These are phyloP conservation scores for Fusarium redolens DNA, from an alignment of 2,329 filamentous ascomycete species.

Conservation along the genomic window DNA sequence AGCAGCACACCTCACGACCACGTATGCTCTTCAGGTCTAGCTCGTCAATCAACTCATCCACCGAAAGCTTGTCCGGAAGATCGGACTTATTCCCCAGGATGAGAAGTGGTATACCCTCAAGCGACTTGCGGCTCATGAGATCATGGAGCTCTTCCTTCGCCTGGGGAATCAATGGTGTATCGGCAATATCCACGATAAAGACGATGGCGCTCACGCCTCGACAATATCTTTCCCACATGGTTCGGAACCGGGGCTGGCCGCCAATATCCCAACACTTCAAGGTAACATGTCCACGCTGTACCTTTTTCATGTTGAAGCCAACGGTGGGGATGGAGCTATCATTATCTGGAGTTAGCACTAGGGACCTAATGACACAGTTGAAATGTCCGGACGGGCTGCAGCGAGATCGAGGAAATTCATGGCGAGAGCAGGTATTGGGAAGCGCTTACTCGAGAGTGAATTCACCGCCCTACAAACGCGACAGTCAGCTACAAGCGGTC, in stretches of 20 bases:
- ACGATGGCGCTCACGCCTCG: slow-evolving; percentile 97
- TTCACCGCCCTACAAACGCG: slow-evolving; percentile 81
- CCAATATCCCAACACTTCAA: slow-evolving; percentile 99
- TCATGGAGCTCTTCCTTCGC: slow-evolving; percentile 94
- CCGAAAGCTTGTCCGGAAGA: slow-evolving; percentile 86
- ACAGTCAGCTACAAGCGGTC: slow-evolving; percentile 39
- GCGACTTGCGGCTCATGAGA: slow-evolving; percentile 83
- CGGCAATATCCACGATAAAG: slow-evolving; percentile 97
- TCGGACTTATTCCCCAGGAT: slow-evolving; percentile 98
- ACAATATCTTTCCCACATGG: slow-evolving; percentile 99
- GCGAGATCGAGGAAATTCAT: slow-evolving; percentile 11
- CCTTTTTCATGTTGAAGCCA: slow-evolving; percentile 98
- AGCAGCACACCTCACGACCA: slow-evolving; percentile 95
- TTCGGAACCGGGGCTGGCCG: slow-evolving; percentile 94
- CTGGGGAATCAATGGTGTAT: slow-evolving; percentile 80
- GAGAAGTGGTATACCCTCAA: slow-evolving; percentile 90
- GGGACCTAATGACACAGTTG: slow-evolving; percentile 3
- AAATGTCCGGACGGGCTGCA: slow-evolving; percentile 5
- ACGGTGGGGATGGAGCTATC: slow-evolving; percentile 96
- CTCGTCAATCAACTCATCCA: slow-evolving; percentile 94
- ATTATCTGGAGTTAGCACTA: slow-evolving; percentile 54
- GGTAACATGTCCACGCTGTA: slow-evolving; percentile 97
- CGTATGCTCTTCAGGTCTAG: slow-evolving; percentile 90
- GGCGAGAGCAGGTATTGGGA: slow-evolving; percentile 29
- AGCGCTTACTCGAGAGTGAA: slow-evolving; percentile 94